Evolutionary conservation across 257 asterid species (phyloP).

Genomic region (Cinchona pubescens): DNA sequence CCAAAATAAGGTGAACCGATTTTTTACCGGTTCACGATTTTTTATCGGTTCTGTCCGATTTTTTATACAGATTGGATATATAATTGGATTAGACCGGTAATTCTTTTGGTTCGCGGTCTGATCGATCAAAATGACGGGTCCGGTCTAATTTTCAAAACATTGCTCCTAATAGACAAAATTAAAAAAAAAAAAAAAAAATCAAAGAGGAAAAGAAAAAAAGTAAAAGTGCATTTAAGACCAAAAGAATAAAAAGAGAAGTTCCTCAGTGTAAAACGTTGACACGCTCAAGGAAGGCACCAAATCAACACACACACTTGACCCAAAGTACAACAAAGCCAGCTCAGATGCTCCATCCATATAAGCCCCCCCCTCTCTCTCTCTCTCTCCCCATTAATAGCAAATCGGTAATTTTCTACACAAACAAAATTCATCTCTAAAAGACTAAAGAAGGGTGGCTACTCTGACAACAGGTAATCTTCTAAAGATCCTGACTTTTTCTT

Average conservation of each 20-base stretch:
- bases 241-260: neutral
- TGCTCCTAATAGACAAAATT: neutral
- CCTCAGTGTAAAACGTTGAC: neutral
- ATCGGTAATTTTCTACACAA: neutral
- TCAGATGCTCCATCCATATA: neutral
- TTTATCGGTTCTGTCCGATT: too few species aligned
- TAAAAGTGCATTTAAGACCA: neutral
- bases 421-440: conserved; percentile 16
- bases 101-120: too few species aligned
- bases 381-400: neutral
- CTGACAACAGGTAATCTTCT: conserved; percentile 31
- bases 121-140: too few species aligned
- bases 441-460: conserved; percentile 16
- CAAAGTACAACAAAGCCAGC: neutral
- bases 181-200: neutral
- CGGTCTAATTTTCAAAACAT: too few species aligned
- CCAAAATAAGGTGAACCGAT: too few species aligned
- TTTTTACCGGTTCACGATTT: too few species aligned
- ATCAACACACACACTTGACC: neutral
- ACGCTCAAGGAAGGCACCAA: neutral
- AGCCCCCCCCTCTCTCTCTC: neutral
- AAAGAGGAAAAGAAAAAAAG: neutral
- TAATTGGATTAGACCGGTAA: too few species aligned
- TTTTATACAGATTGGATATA: too few species aligned
- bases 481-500: conserved; percentile 23